Base-by-base conservation (phyloP, 2,329 filamentous ascomycete genomes). In the Triangularia verruculosa region DNA sequence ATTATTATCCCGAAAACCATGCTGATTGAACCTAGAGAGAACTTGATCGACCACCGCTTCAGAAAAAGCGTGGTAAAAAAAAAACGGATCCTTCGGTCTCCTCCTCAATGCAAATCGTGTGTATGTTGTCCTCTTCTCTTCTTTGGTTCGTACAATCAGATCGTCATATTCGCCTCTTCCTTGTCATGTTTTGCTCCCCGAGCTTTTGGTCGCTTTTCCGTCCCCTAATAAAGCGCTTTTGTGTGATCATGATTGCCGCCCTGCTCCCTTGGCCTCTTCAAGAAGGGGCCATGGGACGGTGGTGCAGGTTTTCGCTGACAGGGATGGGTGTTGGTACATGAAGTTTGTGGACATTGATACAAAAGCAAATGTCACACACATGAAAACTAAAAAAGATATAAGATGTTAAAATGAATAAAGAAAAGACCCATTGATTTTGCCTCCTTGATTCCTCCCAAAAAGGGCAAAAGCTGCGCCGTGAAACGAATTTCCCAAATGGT, bases 311-410 rank as follows among this genome's bases (percentile, higher is more conserved):
- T 8, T 20, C 4, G 34, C 9, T 47, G 39, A 47, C 39, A 47
- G 17, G 68, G 72, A 75, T 62, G 59, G 51, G 30, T 69, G 58
- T 47, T 68, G 62, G 52, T 70, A 69, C 66, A 67, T 70, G 72
- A 69, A 72, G 71, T 71, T 71, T 8, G 24, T 22, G 70, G 70
- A 73, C 39, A 47, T 47, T 47, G 34, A 47, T 22, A 47, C 39
- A 47, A 47, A 47, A 47, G 11, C 39, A 47, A 47, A 9, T 47
- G 39, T 47, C 39, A 47, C 39, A 47, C 39, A 22, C 39, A 43
- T 58, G 9, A 57, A 47, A 32, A 43, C 17, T 17, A 25, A 58
- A 24, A 43, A n/a, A 52, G 12, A 59, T 52, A 27, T 25, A 59
- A 59, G 43, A 17, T 51, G 39, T 20, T 47, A 62, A 34, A 39